These are phyloP conservation scores for Aspergillus terreus DNA, from an alignment of 2,329 filamentous ascomycete species.

Conservation along the genomic window DNA sequence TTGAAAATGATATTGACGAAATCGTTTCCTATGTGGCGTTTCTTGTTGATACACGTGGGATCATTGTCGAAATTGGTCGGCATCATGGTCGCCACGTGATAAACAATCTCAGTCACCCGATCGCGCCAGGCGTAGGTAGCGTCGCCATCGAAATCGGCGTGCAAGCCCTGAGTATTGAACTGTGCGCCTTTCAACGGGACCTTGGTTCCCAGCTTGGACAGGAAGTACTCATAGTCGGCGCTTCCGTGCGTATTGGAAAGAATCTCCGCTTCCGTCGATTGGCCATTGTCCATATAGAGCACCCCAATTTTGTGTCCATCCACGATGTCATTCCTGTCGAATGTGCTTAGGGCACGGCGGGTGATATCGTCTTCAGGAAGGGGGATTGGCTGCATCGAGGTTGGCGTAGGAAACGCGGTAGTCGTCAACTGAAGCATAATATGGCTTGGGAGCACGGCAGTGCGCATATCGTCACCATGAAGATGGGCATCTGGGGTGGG, in stretches of 20 bases:
- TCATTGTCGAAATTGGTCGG: constrained; percentile 78
- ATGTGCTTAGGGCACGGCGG: constrained; percentile 69
- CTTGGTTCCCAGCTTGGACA: constrained; percentile 76
- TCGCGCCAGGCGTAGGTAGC: constrained; percentile 94
- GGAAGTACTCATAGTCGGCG: constrained; percentile 79
- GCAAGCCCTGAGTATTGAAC: constrained; percentile 91
- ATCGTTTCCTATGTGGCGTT: constrained; percentile 93
- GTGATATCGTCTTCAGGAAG: constrained; percentile 70
- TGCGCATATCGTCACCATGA: constrained; percentile 35
- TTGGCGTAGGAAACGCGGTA: constrained; percentile 42
- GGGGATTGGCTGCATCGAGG: constrained; percentile 65
- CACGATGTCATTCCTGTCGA: constrained; percentile 84
- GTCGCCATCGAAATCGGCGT: constrained; percentile 78
- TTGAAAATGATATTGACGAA: constrained; percentile 99
- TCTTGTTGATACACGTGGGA: constrained; percentile 75
- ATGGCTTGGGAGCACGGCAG: constrained; percentile 44
- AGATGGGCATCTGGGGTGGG: constrained; percentile 37
- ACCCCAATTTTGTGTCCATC: constrained; percentile 96
- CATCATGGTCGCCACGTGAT: constrained; percentile 97
- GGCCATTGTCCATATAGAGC: constrained; percentile 85
- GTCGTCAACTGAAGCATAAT: constrained; percentile 44
- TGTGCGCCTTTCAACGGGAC: constrained; percentile 75
- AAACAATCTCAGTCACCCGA: constrained; percentile 89
- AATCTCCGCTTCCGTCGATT: constrained; percentile 78
- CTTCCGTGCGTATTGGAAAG: constrained; percentile 83